These are phyloP conservation scores for Claviceps arundinis DNA, from an alignment of 2,329 filamentous ascomycete genomes.

Conservation along the genomic window DNA sequence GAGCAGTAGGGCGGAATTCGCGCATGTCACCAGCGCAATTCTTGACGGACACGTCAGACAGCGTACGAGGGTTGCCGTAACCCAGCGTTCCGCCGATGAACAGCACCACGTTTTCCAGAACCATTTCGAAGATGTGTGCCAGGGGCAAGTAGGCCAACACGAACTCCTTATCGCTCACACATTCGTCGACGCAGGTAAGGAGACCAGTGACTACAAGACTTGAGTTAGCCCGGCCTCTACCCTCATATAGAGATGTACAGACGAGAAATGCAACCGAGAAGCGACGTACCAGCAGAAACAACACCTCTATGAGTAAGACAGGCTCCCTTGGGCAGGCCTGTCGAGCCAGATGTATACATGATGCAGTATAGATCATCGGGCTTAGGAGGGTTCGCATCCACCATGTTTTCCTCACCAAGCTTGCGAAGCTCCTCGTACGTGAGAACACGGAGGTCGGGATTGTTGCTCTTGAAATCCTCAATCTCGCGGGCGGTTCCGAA, in stretches of 20 bases:
- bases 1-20: conserved; percentile 75
- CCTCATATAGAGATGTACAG: not conserved
- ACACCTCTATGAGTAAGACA: conserved; percentile 70
- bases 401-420: conserved; percentile 52
- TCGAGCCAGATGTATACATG: conserved; percentile 82
- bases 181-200: conserved; percentile 61
- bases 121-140: conserved; percentile 92
- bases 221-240: not conserved
- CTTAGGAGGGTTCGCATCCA: conserved; percentile 57
- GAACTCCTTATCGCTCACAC: conserved; percentile 63
- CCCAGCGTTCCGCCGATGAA: conserved; percentile 87
- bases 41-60: conserved; percentile 73
- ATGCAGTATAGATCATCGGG: conserved; percentile 71
- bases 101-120: conserved; percentile 82
- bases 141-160: conserved; percentile 86
- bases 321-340: conserved; percentile 79
- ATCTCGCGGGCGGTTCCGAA: conserved; percentile 39
- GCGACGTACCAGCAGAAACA: conserved; percentile 49
- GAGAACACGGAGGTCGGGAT: conserved; percentile 39
- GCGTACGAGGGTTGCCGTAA: conserved; percentile 80
- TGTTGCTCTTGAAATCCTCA: conserved; percentile 40
- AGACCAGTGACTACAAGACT: conserved; percentile 57
- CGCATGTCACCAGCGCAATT: conserved; percentile 92
- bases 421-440: conserved; percentile 42
- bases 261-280: not conserved